Conservation (phyloP, 208 protist genomes). For the Trypanosoma avium region DNA sequence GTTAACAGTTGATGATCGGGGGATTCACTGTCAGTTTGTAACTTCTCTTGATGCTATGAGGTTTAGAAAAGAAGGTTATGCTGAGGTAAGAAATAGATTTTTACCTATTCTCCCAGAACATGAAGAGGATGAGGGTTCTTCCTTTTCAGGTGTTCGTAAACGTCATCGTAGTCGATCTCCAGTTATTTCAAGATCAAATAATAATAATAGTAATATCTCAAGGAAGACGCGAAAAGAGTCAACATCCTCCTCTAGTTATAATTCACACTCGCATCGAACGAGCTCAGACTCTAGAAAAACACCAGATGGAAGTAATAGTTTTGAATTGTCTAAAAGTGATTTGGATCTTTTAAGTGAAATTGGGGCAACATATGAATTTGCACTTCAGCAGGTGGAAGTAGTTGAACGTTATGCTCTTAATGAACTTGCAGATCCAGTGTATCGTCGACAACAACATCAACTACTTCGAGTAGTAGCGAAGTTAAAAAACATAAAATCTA, state of each 20-base stretch:
- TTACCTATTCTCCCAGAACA: conserved; percentile 26
- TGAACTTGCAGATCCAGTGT: conserved; percentile 19
- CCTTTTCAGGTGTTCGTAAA: neutral
- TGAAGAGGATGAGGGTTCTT: neutral
- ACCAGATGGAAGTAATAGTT: neutral
- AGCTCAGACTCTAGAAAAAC: neutral
- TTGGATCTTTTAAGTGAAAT: conserved; percentile 25
- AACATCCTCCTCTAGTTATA: neutral
- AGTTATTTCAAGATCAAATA: neutral
- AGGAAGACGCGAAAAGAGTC: conserved; percentile 1
- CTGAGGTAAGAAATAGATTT: conserved; percentile 17
- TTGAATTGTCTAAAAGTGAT: conserved; percentile 15
- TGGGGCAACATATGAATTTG: conserved; percentile 26
- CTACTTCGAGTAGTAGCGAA: conserved; percentile 22
- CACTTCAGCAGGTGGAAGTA: conserved; percentile 22
- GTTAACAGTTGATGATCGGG: conserved; percentile 19
- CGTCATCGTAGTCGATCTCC: conserved; percentile 23
- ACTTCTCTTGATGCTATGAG: conserved; percentile 26
- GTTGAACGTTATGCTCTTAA: conserved; percentile 28
- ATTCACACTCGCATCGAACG: conserved; percentile 4
- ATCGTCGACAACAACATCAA: conserved; percentile 16
- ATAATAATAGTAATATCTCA: neutral
- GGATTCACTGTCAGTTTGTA: conserved; percentile 29
- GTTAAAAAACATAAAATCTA: conserved; percentile 13
- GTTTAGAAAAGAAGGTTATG: conserved; percentile 24